phyloP scores from a whole-genome alignment of 305 asterid species.

The Fraxinus xanthoxyloides region DNA sequence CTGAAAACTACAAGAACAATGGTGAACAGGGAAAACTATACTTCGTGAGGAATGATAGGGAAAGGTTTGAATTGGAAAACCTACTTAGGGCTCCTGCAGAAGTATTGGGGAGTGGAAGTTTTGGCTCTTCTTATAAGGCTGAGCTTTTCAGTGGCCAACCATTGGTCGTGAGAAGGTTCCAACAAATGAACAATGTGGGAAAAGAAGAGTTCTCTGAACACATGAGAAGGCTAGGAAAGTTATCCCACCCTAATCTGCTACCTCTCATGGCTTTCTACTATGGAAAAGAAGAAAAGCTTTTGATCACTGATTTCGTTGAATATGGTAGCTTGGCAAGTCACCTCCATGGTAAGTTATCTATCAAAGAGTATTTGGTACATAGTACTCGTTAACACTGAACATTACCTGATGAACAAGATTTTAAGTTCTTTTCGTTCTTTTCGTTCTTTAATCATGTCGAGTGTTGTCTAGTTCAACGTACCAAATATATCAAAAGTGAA shows the following conservation, averaged over 20 bases:
- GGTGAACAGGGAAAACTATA: slow-evolving; percentile 26
- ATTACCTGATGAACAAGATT: neutral
- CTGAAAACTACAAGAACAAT: slow-evolving; percentile 7
- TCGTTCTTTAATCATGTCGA: neutral
- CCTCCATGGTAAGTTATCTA: slow-evolving; percentile 38
- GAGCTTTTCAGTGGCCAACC: slow-evolving; percentile 29
- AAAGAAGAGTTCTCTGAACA: slow-evolving; percentile 47
- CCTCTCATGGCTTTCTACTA: slow-evolving; percentile 53
- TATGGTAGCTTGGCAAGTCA: slow-evolving; percentile 54
- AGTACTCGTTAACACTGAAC: neutral
- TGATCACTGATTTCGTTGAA: slow-evolving; percentile 40
- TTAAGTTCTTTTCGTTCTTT: neutral
- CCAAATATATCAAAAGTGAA: neutral
- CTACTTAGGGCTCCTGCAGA: slow-evolving; percentile 53
- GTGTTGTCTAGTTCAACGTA: neutral
- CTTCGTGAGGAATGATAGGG: slow-evolving; percentile 37
- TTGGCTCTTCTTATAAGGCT: slow-evolving; percentile 59
- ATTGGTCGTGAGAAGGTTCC: slow-evolving; percentile 49
- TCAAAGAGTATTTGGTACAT: neutral
- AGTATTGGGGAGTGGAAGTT: slow-evolving; percentile 55
- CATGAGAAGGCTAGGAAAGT: slow-evolving; percentile 46
- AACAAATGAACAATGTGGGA: slow-evolving; percentile 43
- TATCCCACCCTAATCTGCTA: slow-evolving; percentile 48
- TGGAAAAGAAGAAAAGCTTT: slow-evolving; percentile 50
- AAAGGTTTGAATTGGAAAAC: slow-evolving; percentile 42